A percentile compares a stretch with the other conserved stretches of the same genome.
Evolutionary conservation across 495 filamentous ascomycete genomes (phyloP).

Genomic region (Parathielavia hyrcaniae): DNA sequence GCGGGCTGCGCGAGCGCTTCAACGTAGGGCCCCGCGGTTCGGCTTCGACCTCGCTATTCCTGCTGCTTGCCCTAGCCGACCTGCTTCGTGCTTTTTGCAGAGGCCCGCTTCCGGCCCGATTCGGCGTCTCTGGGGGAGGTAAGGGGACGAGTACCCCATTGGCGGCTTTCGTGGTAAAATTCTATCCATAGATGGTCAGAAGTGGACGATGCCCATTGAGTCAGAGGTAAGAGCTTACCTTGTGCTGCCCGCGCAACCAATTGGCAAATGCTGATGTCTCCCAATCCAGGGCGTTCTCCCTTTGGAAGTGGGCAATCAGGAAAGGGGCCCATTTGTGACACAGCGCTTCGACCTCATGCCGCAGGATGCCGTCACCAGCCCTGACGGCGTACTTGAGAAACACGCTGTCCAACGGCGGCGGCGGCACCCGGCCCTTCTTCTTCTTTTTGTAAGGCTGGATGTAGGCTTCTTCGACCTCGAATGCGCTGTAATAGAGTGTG

Average conservation of each 20-base stretch:
- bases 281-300: conserved; percentile 30
- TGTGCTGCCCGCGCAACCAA: conserved; percentile 30
- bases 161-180: conserved; percentile 16
- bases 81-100: conserved; percentile 11
- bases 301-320: conserved; percentile 40
- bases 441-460: conserved; percentile 24
- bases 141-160: conserved; percentile 11
- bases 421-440: conserved; percentile 23
- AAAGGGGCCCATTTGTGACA: conserved; percentile 37
- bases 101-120: neutral
- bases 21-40: conserved; percentile 8
- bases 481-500: conserved; percentile 60
- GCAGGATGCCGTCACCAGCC: conserved; percentile 38
- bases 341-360: conserved; percentile 35
- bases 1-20: conserved; percentile 13
- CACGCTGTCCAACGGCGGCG: conserved; percentile 29
- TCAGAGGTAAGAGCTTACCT: conserved; percentile 24
- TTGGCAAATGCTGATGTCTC: conserved; percentile 34
- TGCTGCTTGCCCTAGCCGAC: conserved; percentile 12
- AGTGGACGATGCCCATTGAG: too few species aligned
- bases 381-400: conserved; percentile 41
- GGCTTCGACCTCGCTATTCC: conserved; percentile 11
- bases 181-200: conserved; percentile 1
- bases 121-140: neutral
- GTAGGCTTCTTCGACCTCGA: conserved; percentile 33